Evolutionary conservation across 225 moss, liverwort and hornwort genomes (phyloP).

Genomic region (Bryoerythrophyllum caledonicum): DNA sequence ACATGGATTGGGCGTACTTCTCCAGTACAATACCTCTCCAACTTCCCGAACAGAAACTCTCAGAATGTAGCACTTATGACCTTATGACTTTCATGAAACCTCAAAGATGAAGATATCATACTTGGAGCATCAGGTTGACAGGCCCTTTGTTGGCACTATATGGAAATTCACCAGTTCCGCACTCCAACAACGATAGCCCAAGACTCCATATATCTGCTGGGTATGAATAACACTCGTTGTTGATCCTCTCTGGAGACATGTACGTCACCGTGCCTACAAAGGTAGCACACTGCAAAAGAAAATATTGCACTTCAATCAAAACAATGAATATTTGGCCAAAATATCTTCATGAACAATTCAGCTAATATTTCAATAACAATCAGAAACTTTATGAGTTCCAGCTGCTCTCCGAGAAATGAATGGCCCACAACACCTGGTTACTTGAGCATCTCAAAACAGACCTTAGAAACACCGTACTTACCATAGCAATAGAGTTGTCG

Average conservation of each 20-base stretch:
- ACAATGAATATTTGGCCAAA: background rate
- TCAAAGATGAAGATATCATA: constrained; percentile 36
- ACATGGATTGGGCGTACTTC: background rate
- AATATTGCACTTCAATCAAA: constrained; percentile 9
- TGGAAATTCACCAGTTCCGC: constrained; percentile 98
- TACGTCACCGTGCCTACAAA: constrained; percentile 99
- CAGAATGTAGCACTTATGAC: background rate
- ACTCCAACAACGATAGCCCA: constrained; percentile 93
- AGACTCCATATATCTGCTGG: constrained; percentile 99
- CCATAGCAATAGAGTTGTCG: constrained; percentile 97
- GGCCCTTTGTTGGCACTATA: constrained; percentile 96
- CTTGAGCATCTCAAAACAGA: background rate
- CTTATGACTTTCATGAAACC: constrained; percentile 10
- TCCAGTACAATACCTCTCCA: background rate
- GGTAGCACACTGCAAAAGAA: constrained; percentile 90
- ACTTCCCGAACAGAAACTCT: constrained; percentile 1
- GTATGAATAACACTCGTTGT: constrained; percentile 95
- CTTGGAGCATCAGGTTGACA: constrained; percentile 97
- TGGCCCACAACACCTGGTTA: background rate
- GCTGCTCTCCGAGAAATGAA: background rate
- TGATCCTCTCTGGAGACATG: constrained; percentile 99
- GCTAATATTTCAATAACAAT: background rate
- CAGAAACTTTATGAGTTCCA: background rate
- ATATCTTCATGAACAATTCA: background rate
- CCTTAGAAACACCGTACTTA: constrained; percentile 32